Evolutionary conservation across 208 protist genomes (phyloP).

Genomic region (Acanthamoeba rhysodes): DNA sequence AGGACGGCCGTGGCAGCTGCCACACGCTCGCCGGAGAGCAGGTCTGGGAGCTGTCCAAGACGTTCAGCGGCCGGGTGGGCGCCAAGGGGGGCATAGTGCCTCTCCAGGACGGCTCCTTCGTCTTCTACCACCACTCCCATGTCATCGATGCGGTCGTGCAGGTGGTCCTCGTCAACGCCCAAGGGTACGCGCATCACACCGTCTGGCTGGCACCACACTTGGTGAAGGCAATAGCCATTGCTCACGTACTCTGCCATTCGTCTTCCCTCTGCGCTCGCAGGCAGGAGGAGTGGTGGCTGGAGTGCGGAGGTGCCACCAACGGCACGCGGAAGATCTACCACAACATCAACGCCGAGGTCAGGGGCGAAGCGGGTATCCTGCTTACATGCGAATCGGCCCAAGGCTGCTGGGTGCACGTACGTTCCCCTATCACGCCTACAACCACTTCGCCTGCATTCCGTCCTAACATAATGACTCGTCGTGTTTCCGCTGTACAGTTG

Average conservation of each 20-base stretch:
- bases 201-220: neutral
- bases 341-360: conserved; percentile 7
- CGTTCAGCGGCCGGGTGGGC: neutral
- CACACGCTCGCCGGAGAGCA: neutral
- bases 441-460: neutral
- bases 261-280: neutral
- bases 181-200: neutral
- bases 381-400: neutral
- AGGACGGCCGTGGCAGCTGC: conserved; percentile 19
- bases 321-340: neutral
- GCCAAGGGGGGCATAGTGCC: conserved; percentile 5
- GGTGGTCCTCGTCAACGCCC: conserved; percentile 27
- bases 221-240: neutral
- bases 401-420: conserved; percentile 36
- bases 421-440: neutral
- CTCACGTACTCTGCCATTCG: neutral
- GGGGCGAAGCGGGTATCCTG: neutral
- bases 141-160: neutral
- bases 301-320: neutral
- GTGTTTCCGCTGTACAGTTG: neutral
- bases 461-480: neutral
- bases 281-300: conserved; percentile 28
- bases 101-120: conserved; percentile 25
- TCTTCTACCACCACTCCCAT: conserved; percentile 47
- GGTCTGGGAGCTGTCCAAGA: neutral